phyloP scores from a whole-genome alignment of 306 rosid genomes.

The Pyrus bretschneideri region DNA sequence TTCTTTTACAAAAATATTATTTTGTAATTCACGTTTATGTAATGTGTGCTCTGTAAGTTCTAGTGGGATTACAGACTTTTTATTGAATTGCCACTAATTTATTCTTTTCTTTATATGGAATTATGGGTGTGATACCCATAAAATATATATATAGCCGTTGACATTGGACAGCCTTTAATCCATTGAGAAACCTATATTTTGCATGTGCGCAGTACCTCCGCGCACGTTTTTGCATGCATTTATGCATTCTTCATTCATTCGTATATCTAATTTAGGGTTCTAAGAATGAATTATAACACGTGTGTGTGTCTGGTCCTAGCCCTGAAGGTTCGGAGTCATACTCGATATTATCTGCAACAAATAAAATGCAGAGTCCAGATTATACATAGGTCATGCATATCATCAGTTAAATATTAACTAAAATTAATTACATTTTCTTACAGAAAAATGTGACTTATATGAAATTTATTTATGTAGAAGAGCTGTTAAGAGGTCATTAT shows the following conservation, averaged over 20 bases:
- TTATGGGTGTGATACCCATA: neutral
- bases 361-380: neutral
- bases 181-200: neutral
- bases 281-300: neutral
- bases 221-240: neutral
- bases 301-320: neutral
- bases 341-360: neutral
- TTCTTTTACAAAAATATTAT: neutral
- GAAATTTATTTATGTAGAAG: neutral
- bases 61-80: neutral
- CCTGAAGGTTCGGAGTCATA: neutral
- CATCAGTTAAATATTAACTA: neutral
- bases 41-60: neutral
- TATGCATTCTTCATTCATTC: neutral
- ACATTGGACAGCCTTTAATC: neutral
- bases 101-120: neutral
- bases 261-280: neutral
- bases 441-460: neutral
- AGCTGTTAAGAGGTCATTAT: neutral
- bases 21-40: neutral
- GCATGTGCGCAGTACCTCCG: neutral
- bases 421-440: neutral
- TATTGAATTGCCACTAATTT: neutral
- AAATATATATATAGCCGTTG: neutral
- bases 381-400: neutral